Conservation (phyloP, 2,329 filamentous ascomycete genomes). For the Fragosphaeria purpurea region DNA sequence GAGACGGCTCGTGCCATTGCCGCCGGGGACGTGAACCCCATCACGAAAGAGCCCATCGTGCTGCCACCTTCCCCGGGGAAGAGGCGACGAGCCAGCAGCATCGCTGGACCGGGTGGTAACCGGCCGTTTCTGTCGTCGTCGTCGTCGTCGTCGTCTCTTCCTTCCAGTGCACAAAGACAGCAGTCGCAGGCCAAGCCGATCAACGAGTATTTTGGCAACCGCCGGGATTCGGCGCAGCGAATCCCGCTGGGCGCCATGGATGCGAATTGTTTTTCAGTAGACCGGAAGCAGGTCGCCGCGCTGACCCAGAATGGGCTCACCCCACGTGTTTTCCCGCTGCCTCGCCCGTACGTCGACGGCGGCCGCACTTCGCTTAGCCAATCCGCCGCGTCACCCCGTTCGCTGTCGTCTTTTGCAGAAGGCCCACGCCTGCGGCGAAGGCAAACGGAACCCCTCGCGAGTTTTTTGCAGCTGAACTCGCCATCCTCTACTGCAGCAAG, state of each 20-base stretch:
- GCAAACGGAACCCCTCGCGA: conserved; percentile 41
- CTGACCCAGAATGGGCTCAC: conserved; percentile 39
- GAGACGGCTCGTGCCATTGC: conserved; percentile 66
- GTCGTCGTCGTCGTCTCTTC: conserved; percentile 11
- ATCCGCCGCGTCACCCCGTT: conserved; percentile 6
- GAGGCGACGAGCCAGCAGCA: conserved; percentile 24
- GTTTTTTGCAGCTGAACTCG: conserved; percentile 24
- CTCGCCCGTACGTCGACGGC: conserved; percentile 44
- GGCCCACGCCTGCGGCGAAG: conserved; percentile 34
- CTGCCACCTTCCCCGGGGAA: conserved; percentile 30
- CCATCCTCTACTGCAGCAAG: neutral
- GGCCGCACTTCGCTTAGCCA: conserved; percentile 11
- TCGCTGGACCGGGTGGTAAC: conserved; percentile 12
- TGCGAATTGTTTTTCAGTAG: conserved; percentile 47
- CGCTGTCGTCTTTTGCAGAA: conserved; percentile 21
- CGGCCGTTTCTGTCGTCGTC: conserved; percentile 5
- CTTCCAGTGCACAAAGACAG: neutral
- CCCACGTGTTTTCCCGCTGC: conserved; percentile 48
- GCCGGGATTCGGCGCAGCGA: conserved; percentile 25
- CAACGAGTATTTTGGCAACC: conserved; percentile 43
- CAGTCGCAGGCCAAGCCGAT: conserved; percentile 37
- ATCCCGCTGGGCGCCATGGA: conserved; percentile 55
- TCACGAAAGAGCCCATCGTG: conserved; percentile 63
- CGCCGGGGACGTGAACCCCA: conserved; percentile 74
- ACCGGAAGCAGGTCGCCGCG: conserved; percentile 36